Percentiles rank a stretch among this genome's conserved stretches.
Conservation (phyloP, 2,329 filamentous ascomycete species). For the Sporothrix luriei region DNA sequence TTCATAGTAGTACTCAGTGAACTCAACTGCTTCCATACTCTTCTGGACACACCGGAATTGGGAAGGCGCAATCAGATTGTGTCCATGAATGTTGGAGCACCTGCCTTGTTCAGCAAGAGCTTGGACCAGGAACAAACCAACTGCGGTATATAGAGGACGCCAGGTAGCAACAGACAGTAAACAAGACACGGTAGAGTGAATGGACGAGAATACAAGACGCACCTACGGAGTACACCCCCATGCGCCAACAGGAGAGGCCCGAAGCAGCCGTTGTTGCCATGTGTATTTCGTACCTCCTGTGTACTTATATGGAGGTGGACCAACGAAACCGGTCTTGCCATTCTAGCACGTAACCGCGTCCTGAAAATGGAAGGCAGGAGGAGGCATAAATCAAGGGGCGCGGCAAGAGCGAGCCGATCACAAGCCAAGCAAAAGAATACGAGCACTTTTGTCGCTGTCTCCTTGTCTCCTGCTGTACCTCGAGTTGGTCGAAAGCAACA, state of each 20-base stretch:
- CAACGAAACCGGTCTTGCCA: too few species aligned
- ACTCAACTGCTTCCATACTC: not conserved
- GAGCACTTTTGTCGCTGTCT: not conserved
- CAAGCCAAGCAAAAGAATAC: not conserved
- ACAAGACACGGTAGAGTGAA: not conserved
- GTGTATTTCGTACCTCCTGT: too few species aligned
- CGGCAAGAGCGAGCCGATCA: not conserved
- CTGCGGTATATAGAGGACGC: not conserved
- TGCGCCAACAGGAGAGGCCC: not conserved
- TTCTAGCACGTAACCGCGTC: not conserved
- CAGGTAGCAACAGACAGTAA: not conserved
- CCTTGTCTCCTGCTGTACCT: not conserved
- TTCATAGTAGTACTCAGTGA: too few species aligned
- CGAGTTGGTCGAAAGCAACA: not conserved
- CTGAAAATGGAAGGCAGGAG: not conserved
- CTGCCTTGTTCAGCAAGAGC: slow-evolving; percentile 15
- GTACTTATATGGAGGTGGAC: too few species aligned
- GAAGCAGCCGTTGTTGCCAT: too few species aligned
- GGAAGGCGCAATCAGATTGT: not conserved
- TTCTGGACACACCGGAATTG: not conserved
- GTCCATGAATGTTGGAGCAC: not conserved
- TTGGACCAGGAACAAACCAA: not conserved
- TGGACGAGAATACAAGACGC: not conserved
- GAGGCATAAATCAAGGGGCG: not conserved
- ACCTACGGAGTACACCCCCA: not conserved